Evolutionary conservation across 2,329 filamentous ascomycete genomes (phyloP).

Genomic region (Didymella lethalis): DNA sequence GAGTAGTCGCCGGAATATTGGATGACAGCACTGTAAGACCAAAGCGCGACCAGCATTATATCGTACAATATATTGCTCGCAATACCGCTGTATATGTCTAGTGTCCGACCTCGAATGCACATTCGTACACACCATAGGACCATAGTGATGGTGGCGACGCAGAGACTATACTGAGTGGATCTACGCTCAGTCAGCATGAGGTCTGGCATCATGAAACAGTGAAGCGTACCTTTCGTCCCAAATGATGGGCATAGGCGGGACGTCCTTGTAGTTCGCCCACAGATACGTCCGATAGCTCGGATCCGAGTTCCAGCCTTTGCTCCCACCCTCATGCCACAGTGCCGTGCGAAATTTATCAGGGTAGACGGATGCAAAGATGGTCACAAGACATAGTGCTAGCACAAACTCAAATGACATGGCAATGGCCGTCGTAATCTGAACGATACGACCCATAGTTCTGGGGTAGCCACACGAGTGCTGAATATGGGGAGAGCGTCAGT

Average conservation of each 20-base stretch:
- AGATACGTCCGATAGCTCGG: constrained; percentile 28
- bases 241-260: constrained; percentile 27
- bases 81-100: constrained; percentile 21
- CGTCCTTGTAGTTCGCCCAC: constrained; percentile 29
- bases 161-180: constrained; percentile 22
- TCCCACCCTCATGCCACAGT: constrained; percentile 25
- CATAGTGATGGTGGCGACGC: constrained; percentile 20
- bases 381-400: constrained; percentile 17
- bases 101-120: constrained; percentile 14
- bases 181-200: constrained; percentile 4
- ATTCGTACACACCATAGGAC: constrained; percentile 26
- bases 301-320: constrained; percentile 31
- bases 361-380: constrained; percentile 22
- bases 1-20: constrained; percentile 28
- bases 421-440: neutral
- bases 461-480: neutral
- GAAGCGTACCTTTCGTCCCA: constrained; percentile 31
- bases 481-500: too few relatives aligned
- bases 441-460: constrained; percentile 3
- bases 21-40: constrained; percentile 22
- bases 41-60: constrained; percentile 24
- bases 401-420: constrained; percentile 19
- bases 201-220: neutral
- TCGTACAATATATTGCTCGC: constrained; percentile 30
- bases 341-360: constrained; percentile 18